Base-by-base conservation (phyloP, 768 basidiomycete genomes). In the Porpolomopsis calyptriformis region DNA sequence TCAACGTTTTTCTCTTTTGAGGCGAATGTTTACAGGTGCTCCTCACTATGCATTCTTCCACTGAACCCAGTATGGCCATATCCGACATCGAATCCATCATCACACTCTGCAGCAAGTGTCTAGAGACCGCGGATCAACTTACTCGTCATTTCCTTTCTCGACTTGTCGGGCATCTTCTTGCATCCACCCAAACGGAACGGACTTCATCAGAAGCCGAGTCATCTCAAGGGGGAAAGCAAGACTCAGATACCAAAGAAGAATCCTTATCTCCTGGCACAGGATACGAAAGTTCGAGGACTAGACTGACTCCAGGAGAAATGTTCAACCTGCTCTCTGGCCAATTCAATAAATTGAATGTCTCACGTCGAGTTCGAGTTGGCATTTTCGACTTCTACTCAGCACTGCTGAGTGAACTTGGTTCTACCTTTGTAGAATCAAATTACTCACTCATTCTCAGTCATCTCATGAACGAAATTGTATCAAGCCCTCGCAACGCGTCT, bases 331-430 rank as follows among this genome's bases (percentile, higher is more conserved):
- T 98, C 3, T 90, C 91, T 0, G 61, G 63, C 0, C 82, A 84
- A 23, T 88, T 90, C 67, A 94, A 89, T 68, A 86, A 82, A 58
- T 64, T 77, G 1, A 70, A 76, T 29, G 55, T 76, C 0, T 71
- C 83, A 1, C 78, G 85, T 31, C 81, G 81, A 61, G 76, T 77
- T 2, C 77, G 86, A 18, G 81, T 90, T 26, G 91, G 89, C 5
- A 75, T 98, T 19, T 82, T 96, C 57, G 89, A 96, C 52, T 82
- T 89, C 53, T 96, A 97, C 56, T 73, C 80, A 4, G 77, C 85
- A 0, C 62, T 94, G 2, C 71, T 98, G 52, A 76, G 72, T 3
- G 71, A 74, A 8, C 78, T 98, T 7, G 94, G 93, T 0, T 50
- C 81, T 2, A 57, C 64, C 1, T 98, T 86, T 58, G 78, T 89